A percentile compares a stretch with the other conserved stretches of the same genome.
phyloP scores from a whole-genome alignment of 2,329 filamentous ascomycete species.

The Exserohilum rostratum region DNA sequence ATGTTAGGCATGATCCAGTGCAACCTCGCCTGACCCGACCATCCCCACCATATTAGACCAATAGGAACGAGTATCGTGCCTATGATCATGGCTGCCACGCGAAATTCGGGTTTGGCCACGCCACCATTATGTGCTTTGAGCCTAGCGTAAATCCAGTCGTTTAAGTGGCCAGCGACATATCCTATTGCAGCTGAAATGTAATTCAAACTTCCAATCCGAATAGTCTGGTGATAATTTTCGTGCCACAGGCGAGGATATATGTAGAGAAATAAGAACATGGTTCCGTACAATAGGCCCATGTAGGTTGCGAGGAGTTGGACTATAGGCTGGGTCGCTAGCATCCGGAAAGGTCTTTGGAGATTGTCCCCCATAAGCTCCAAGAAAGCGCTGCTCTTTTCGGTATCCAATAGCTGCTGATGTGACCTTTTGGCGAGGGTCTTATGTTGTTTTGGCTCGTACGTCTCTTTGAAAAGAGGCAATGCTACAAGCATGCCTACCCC shows the following conservation, averaged over 20 bases:
- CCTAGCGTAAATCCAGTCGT: background rate
- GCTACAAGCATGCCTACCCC: background rate
- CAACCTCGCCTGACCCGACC: slow-evolving; percentile 57
- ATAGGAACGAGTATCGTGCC: slow-evolving; percentile 32
- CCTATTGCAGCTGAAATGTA: background rate
- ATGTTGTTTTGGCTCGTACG: background rate
- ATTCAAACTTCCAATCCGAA: slow-evolving; percentile 9
- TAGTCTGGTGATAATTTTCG: background rate
- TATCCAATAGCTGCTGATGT: background rate
- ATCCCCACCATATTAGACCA: slow-evolving; percentile 56
- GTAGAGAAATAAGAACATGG: background rate
- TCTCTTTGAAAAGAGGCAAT: background rate
- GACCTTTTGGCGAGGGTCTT: background rate
- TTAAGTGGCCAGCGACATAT: background rate
- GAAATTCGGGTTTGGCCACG: background rate
- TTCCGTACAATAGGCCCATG: background rate
- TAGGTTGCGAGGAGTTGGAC: background rate
- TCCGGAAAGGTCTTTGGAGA: background rate
- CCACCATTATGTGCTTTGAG: background rate
- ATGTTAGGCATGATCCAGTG: slow-evolving; percentile 62
- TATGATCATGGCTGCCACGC: background rate
- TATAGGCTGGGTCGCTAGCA: background rate
- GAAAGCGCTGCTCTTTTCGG: background rate
- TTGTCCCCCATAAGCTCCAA: background rate
- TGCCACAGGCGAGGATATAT: background rate